phyloP scores from a whole-genome alignment of 768 basidiomycete species.

The Boletus rex-veris region DNA sequence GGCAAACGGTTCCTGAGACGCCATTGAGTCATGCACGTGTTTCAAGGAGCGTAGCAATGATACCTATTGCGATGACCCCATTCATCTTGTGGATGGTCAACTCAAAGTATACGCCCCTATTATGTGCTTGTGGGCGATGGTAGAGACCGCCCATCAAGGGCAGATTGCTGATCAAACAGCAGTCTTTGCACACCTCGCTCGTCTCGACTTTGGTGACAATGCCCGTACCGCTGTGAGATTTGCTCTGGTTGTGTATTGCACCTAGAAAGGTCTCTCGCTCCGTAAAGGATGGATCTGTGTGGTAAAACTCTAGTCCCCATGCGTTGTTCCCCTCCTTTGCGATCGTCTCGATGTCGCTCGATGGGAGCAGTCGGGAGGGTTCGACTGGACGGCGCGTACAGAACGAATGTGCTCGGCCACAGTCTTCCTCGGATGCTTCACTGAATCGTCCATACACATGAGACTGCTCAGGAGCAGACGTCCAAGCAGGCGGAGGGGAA shows the following conservation, averaged over 20 bases:
- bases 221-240: slow-evolving; percentile 19
- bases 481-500: slow-evolving; percentile 49
- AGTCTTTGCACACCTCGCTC: slow-evolving; percentile 40
- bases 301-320: slow-evolving; percentile 50
- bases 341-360: slow-evolving; percentile 52
- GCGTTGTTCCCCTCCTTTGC: slow-evolving; percentile 42
- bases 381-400: slow-evolving; percentile 41
- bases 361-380: slow-evolving; percentile 47
- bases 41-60: slow-evolving; percentile 1
- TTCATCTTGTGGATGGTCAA: slow-evolving; percentile 52
- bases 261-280: slow-evolving; percentile 39
- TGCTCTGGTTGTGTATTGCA: slow-evolving; percentile 35
- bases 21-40: neutral
- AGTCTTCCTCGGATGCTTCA: slow-evolving; percentile 60
- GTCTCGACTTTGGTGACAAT: slow-evolving; percentile 43
- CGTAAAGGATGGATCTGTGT: slow-evolving; percentile 7
- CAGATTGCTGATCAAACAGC: slow-evolving; percentile 55
- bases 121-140: slow-evolving; percentile 40
- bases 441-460: slow-evolving; percentile 46
- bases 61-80: slow-evolving; percentile 60
- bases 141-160: slow-evolving; percentile 62
- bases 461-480: slow-evolving; percentile 53
- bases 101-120: slow-evolving; percentile 63
- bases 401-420: slow-evolving; percentile 47
- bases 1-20: slow-evolving; percentile 55